These are phyloP conservation scores for Talaromyces nanjingensis DNA, from an alignment of 495 filamentous ascomycete species.

Conservation along the genomic window DNA sequence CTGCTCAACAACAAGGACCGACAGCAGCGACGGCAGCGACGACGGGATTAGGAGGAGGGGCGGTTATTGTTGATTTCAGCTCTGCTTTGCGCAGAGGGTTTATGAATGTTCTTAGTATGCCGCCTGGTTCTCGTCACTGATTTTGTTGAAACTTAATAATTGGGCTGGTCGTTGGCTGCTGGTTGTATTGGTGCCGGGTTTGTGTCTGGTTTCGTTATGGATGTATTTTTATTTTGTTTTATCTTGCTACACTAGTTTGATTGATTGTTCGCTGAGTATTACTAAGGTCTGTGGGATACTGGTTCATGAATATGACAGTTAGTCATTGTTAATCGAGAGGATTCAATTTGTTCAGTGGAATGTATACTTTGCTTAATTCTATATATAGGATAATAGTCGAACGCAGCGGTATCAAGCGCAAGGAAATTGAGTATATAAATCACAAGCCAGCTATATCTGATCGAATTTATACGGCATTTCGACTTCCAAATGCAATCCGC, in stretches of 20 bases:
- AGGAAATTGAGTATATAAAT: neutral
- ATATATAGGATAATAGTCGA: neutral
- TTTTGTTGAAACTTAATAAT: neutral
- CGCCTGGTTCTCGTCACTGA: constrained; percentile 1
- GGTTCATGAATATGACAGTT: neutral
- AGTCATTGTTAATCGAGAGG: neutral
- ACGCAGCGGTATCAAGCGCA: neutral
- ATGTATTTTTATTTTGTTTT: neutral
- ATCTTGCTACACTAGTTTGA: neutral
- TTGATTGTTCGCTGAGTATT: neutral
- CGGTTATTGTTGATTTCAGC: neutral
- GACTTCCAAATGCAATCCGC: constrained; percentile 33
- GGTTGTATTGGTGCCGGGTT: neutral
- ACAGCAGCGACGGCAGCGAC: neutral
- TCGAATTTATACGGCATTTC: neutral
- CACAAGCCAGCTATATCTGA: neutral
- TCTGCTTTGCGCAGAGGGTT: constrained; percentile 5
- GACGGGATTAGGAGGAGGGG: neutral
- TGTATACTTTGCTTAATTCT: neutral
- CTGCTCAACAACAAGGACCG: neutral
- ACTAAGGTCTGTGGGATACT: neutral
- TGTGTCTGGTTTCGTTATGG: neutral
- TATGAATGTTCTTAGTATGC: constrained; percentile 9
- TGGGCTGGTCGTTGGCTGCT: no score
- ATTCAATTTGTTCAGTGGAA: neutral